Evolutionary conservation across 805 yeast genomes (phyloP).

Genomic region (Lachancea waltii): DNA sequence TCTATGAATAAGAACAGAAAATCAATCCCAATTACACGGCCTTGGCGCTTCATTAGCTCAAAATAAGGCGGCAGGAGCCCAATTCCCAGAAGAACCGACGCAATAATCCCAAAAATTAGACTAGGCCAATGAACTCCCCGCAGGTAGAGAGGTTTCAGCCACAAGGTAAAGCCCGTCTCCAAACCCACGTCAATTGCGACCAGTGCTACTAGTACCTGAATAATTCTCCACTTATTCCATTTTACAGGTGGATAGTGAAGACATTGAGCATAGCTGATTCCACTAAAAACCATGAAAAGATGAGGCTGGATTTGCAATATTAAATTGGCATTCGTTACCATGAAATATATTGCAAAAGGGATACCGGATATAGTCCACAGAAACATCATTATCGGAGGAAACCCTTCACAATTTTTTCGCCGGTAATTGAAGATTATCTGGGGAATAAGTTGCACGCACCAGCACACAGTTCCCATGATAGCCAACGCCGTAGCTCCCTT

Average conservation of each 20-base stretch:
- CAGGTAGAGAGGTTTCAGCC: constrained; percentile 52
- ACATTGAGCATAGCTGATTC: constrained; percentile 61
- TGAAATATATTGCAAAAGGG: constrained; percentile 82
- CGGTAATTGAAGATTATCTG: constrained; percentile 71
- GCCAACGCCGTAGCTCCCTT: constrained; percentile 70
- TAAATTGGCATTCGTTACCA: constrained; percentile 60
- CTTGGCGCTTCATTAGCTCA: constrained; percentile 72
- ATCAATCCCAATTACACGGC: constrained; percentile 84
- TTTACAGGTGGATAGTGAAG: constrained; percentile 67
- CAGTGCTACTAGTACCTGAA: constrained; percentile 34
- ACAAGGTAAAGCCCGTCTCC: constrained; percentile 66
- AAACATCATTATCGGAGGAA: constrained; percentile 84
- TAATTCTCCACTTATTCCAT: constrained; percentile 33
- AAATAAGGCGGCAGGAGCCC: constrained; percentile 88
- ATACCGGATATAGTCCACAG: constrained; percentile 75
- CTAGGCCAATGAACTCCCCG: constrained; percentile 66
- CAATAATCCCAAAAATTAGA: constrained; percentile 71
- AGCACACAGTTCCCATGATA: constrained; percentile 81
- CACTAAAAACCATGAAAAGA: constrained; percentile 64
- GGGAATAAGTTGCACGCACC: constrained; percentile 90
- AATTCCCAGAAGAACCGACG: constrained; percentile 63
- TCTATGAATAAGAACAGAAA: constrained; percentile 73
- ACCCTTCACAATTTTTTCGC: constrained; percentile 74
- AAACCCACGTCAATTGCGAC: constrained; percentile 45
- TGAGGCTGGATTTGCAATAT: constrained; percentile 87